Percentiles rank a stretch among this genome's conserved stretches.
These are phyloP conservation scores for Phoenix roebelenii DNA, from an alignment of 176 grass and related monocot genomes.

Conservation along the genomic window DNA sequence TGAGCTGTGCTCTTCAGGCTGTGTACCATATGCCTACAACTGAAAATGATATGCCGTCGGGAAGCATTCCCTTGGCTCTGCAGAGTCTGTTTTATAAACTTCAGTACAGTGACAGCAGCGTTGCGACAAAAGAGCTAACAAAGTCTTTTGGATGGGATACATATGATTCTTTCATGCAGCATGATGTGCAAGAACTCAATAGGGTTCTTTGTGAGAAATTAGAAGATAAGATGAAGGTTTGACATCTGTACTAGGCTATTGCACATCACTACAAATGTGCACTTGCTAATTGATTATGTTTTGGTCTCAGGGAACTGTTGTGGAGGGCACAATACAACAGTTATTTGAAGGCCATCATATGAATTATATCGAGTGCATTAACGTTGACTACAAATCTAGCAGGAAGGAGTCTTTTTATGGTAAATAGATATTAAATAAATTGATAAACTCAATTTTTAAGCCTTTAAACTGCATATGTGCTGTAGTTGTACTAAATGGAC, in stretches of 20 bases:
- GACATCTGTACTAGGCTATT: constrained; percentile 12
- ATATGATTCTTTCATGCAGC: constrained; percentile 99
- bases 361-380: constrained; percentile 93
- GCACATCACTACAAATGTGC: not conserved
- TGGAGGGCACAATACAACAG: constrained; percentile 76
- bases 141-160: constrained; percentile 99
- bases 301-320: constrained; percentile 68
- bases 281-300: constrained; percentile 25
- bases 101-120: constrained; percentile 78
- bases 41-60: constrained; percentile 86
- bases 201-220: constrained; percentile 95
- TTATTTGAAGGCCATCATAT: constrained; percentile 97
- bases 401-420: constrained; percentile 94
- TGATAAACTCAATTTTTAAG: too few relatives aligned
- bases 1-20: constrained; percentile 31
- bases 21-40: constrained; percentile 99
- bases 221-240: constrained; percentile 93
- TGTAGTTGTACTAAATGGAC: not conserved
- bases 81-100: constrained; percentile 96
- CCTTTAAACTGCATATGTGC: too few relatives aligned
- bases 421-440: constrained; percentile 12
- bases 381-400: constrained; percentile 81
- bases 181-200: constrained; percentile 91
- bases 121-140: constrained; percentile 89
- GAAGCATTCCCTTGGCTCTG: constrained; percentile 83